These are phyloP conservation scores for Colletotrichum cuscutae DNA, from an alignment of 2,329 filamentous ascomycete species.

Conservation along the genomic window DNA sequence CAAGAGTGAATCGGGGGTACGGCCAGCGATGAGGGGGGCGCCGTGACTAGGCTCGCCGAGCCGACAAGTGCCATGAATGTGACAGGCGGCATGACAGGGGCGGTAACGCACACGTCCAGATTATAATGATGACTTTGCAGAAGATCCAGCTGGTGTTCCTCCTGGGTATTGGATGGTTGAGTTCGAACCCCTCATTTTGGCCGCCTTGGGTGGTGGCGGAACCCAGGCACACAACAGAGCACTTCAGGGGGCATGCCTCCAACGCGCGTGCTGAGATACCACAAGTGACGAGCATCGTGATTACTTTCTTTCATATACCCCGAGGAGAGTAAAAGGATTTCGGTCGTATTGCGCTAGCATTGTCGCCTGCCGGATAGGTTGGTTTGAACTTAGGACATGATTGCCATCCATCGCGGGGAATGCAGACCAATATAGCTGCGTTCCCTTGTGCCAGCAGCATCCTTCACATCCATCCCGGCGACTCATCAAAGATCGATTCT, in stretches of 20 bases:
- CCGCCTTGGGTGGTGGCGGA: background rate
- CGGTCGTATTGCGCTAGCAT: background rate
- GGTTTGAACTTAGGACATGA: background rate
- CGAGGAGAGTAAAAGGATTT: background rate
- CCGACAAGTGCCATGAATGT: background rate
- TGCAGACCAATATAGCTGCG: background rate
- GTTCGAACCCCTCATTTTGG: background rate
- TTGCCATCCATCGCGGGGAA: background rate
- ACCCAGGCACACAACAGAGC: background rate
- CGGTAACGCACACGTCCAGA: background rate
- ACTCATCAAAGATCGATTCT: background rate
- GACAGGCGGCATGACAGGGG: background rate
- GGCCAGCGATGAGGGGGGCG: background rate
- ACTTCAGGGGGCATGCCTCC: background rate
- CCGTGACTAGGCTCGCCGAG: background rate
- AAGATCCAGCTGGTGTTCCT: background rate
- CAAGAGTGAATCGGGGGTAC: background rate
- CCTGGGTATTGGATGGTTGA: background rate
- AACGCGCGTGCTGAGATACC: background rate
- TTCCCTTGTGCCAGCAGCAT: background rate
- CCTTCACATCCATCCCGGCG: background rate
- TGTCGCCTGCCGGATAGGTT: background rate
- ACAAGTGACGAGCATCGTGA: background rate
- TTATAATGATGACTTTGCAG: background rate
- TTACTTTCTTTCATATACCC: background rate